Evolutionary conservation across 345 rosid species (phyloP).

Genomic region (Salix brachista): DNA sequence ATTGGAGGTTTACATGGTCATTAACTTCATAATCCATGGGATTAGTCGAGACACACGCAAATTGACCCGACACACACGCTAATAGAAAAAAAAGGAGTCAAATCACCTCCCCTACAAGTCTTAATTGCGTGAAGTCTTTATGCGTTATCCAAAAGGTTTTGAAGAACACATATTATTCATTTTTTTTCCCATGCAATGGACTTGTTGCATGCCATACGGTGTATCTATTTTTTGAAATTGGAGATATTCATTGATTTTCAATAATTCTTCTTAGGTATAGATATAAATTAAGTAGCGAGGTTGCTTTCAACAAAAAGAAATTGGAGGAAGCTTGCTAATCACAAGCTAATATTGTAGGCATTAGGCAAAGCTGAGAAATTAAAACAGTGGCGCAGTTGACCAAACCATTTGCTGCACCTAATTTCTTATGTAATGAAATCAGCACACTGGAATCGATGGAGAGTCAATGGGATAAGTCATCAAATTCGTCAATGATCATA

Average conservation of each 20-base stretch:
- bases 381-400: constrained; percentile 18
- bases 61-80: no score
- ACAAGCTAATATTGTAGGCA: neutral
- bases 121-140: neutral
- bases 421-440: constrained; percentile 6
- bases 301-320: neutral
- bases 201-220: neutral
- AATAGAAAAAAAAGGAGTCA: no score
- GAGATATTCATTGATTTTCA: neutral
- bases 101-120: neutral
- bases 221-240: neutral
- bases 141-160: constrained; percentile 1
- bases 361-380: neutral
- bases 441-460: neutral
- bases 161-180: neutral
- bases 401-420: constrained; percentile 8
- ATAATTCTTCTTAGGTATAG: neutral
- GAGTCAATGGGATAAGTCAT: neutral
- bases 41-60: no score
- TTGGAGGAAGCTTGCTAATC: neutral
- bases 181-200: neutral
- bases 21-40: no score
- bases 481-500: neutral
- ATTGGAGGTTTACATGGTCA: rapidly evolving
- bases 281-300: neutral